phyloP scores from a whole-genome alignment of 371 early-diverging fungal genomes.

The Phascolomyces articulosus region DNA sequence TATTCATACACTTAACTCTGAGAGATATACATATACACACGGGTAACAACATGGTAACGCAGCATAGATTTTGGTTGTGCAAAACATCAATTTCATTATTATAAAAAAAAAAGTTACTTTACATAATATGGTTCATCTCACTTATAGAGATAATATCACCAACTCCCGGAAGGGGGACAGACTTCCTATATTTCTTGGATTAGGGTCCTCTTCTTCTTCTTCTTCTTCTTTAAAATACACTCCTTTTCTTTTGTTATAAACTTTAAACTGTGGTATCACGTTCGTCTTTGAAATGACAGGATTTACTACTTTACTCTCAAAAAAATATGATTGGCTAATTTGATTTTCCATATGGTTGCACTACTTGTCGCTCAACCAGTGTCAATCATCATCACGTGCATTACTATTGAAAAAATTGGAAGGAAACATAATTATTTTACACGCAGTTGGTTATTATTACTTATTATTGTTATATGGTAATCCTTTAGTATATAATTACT shows the following conservation, averaged over 20 bases:
- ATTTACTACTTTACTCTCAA: not conserved
- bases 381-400: conserved; percentile 5
- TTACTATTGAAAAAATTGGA: not conserved
- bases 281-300: not conserved
- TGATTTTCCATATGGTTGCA: conserved; percentile 4
- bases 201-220: not conserved
- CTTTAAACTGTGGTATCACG: not conserved
- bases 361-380: not conserved
- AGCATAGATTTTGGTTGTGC: not conserved
- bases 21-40: too few relatives aligned
- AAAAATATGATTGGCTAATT: not conserved
- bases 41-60: conserved; percentile 4
- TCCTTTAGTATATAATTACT: too few relatives aligned
- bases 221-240: not conserved
- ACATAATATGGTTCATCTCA: not conserved
- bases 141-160: too few relatives aligned
- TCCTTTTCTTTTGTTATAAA: not conserved
- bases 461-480: too few relatives aligned
- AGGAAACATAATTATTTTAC: too few relatives aligned
- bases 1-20: too few relatives aligned
- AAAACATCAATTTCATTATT: not conserved
- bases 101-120: conserved; percentile 1
- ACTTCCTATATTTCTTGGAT: too few relatives aligned
- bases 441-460: too few relatives aligned
- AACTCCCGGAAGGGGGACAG: too few relatives aligned